Percentiles rank a stretch among this genome's conserved stretches.
Conservation (phyloP, 1,139 yeast genomes). For the Saccharomycopsis phalli region DNA sequence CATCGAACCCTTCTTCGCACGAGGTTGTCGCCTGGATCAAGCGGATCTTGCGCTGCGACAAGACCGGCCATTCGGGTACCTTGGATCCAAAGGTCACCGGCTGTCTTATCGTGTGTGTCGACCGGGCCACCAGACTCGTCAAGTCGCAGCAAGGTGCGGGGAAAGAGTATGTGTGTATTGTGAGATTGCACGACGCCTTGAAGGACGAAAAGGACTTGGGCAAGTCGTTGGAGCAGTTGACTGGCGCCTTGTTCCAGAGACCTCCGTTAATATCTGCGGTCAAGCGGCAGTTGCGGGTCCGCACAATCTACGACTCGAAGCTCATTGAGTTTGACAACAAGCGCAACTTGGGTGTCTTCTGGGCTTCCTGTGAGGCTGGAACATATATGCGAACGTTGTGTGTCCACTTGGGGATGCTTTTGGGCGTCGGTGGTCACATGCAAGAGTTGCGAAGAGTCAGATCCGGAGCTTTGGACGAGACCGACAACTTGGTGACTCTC, state of each 20-base stretch:
- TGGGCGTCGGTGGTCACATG: conserved; percentile 99
- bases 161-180: conserved; percentile 97
- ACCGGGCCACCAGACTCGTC: conserved; percentile 95
- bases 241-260: conserved; percentile 98
- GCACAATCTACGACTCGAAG: conserved; percentile 95
- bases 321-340: conserved; percentile 93
- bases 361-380: conserved; percentile 99
- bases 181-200: conserved; percentile 87
- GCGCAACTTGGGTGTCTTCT: conserved; percentile 94
- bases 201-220: conserved; percentile 86
- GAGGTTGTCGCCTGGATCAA: conserved; percentile 99
- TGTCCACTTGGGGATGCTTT: conserved; percentile 96
- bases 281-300: conserved; percentile 95
- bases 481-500: conserved; percentile 85
- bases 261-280: conserved; percentile 99
- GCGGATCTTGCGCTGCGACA: conserved; percentile 88
- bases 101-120: conserved; percentile 94
- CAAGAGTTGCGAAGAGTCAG: conserved; percentile 99
- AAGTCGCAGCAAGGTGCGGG: conserved; percentile 99
- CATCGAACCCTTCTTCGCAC: conserved; percentile 95
- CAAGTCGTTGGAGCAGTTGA: conserved; percentile 82
- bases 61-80: conserved; percentile 98
- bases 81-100: conserved; percentile 98
- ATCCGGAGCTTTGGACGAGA: conserved; percentile 90
- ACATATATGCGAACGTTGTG: conserved; percentile 98